Base-by-base conservation (phyloP, 495 filamentous ascomycete genomes). In the Annulohypoxylon moriforme region DNA sequence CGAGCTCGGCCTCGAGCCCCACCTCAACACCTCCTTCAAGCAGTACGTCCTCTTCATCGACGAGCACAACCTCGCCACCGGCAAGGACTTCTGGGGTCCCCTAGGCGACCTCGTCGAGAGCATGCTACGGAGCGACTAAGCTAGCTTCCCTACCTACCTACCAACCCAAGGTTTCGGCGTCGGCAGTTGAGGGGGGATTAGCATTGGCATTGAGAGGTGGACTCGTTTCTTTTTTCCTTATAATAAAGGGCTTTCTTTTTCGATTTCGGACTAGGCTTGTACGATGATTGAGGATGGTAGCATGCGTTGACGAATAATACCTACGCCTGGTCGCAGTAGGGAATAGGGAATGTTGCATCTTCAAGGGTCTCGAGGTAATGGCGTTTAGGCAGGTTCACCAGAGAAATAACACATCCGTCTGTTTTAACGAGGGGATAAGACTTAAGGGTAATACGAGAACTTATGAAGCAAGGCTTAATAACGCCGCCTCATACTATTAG, bases 1-100 rank as follows among this genome's bases (percentile, higher is more conserved):
- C 31, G 94, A 97, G 71, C 89, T 99, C 27, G 96, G 96, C 29
- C 87, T 99, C 62, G 96, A 99, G 82, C 94, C 96, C 34, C 96
- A 99, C 81, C 89, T 99, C 73, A 99, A 99, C 82, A 99, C 96
- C 50, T 96, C 92, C 83, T 99, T 99, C 88, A 99, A 99, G 86
- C 96, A 99, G 79, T 99, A 98, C 77, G 96, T 97, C 60, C 86
- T 98, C 47, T 98, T 98, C 83, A 93, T 98, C 71, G 92, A 98
- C 77, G 94, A 97, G 85, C 94, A 97, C 81, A 89, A 86, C 68
- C 78, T 98, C 74, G 91, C 92, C 57, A 95, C 88, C 76, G 94
- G 93, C 68, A 97, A 97, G 83, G 96, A 98, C 78, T 99, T 93
- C 84, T 99, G 93, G 91, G 96, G 96, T 0, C 96, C 96, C n/a